Evolutionary conservation across 805 yeast species (phyloP).

Genomic region (Sugiyamaella qingdaonensis): DNA sequence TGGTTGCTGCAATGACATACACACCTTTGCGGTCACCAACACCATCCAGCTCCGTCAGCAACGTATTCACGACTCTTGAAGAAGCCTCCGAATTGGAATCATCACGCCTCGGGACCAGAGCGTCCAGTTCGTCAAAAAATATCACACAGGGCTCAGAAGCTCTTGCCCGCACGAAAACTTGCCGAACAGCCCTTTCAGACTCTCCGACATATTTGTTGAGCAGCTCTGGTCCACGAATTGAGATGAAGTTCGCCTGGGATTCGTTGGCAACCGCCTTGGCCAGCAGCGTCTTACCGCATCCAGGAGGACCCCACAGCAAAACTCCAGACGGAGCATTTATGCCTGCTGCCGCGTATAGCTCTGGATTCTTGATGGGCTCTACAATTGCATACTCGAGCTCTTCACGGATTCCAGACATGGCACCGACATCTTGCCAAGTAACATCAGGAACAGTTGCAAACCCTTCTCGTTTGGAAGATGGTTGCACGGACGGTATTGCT

Average conservation of each 20-base stretch:
- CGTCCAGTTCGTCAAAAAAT: conserved; percentile 94
- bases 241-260: conserved; percentile 91
- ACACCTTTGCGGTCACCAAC: conserved; percentile 88
- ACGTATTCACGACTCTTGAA: conserved; percentile 89
- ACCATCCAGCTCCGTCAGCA: conserved; percentile 93
- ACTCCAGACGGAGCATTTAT: conserved; percentile 97
- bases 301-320: conserved; percentile 98
- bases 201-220: conserved; percentile 96
- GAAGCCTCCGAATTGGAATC: conserved; percentile 82
- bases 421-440: conserved; percentile 94
- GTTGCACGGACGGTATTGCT: conserved; percentile 91
- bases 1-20: conserved; percentile 94
- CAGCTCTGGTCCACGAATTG: conserved; percentile 93
- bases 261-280: conserved; percentile 99
- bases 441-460: conserved; percentile 98
- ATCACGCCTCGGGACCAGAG: conserved; percentile 92
- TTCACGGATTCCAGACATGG: conserved; percentile 70
- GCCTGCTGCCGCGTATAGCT: conserved; percentile 83
- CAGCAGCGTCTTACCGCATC: conserved; percentile 93
- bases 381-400: conserved; percentile 97
- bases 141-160: conserved; percentile 92
- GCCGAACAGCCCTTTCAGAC: conserved; percentile 88
- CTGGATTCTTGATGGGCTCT: conserved; percentile 92
- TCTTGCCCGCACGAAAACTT: conserved; percentile 87
- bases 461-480: conserved; percentile 97